phyloP scores from a whole-genome alignment of 2,329 filamentous ascomycete genomes.

The Colletotrichum tropicicola region DNA sequence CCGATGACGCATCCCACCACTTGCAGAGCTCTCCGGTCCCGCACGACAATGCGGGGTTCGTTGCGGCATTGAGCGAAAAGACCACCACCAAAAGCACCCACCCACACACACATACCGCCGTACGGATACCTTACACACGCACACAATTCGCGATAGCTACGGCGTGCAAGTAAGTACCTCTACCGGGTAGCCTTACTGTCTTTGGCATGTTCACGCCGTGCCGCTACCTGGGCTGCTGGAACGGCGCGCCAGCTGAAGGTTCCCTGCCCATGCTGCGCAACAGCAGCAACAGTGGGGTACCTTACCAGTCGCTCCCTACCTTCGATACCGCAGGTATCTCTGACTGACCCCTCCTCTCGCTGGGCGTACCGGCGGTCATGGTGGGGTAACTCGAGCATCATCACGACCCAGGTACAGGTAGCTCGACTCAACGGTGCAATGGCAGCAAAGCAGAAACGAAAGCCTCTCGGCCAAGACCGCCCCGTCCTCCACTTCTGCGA shows the following conservation, averaged over 20 bases:
- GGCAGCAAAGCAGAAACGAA: constrained; percentile 12
- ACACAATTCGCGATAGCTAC: neutral
- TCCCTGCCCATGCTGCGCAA: no score
- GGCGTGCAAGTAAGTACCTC: neutral
- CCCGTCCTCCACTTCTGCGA: constrained; percentile 27
- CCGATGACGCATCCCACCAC: constrained; percentile 26
- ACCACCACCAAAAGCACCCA: constrained; percentile 19
- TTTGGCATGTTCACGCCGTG: constrained; percentile 10
- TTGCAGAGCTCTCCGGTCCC: constrained; percentile 19
- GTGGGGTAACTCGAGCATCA: constrained; percentile 27
- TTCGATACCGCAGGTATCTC: neutral
- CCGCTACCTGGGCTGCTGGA: neutral
- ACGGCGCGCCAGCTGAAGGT: neutral
- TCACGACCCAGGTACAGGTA: constrained; percentile 11
- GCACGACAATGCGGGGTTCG: constrained; percentile 29
- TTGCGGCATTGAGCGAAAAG: constrained; percentile 24
- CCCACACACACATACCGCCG: no score
- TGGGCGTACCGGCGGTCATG: neutral
- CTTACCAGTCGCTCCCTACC: no score
- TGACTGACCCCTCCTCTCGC: neutral
- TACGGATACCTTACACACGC: neutral
- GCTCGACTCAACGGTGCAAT: no score
- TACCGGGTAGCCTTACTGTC: constrained; percentile 11
- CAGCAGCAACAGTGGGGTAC: no score
- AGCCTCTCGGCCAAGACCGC: constrained; percentile 13